phyloP scores from a whole-genome alignment of 1,284 basidiomycete genomes.

The Xanthoconium separans region DNA sequence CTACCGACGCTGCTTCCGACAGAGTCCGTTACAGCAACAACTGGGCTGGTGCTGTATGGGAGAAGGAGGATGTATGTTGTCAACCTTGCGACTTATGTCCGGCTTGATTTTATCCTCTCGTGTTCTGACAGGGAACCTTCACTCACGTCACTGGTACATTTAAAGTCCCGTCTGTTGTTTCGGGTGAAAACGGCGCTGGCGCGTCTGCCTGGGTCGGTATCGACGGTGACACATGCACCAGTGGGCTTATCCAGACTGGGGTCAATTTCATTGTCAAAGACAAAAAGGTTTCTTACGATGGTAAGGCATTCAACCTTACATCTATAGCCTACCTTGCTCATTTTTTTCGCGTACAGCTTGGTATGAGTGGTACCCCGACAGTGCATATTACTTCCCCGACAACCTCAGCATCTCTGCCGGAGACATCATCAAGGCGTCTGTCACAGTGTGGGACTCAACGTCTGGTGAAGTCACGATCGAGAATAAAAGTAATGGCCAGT shows the following conservation, averaged over 20 bases:
- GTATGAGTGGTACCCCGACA: neutral
- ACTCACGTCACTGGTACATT: conserved; percentile 3
- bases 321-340: neutral
- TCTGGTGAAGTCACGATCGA: neutral
- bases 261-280: neutral
- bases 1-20: neutral
- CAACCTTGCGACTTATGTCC: neutral
- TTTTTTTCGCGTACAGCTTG: neutral
- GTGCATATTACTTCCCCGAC: neutral
- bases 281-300: neutral
- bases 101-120: neutral
- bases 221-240: conserved; percentile 5
- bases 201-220: conserved; percentile 11
- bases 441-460: neutral
- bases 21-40: neutral
- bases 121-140: neutral
- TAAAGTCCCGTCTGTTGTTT: neutral
- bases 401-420: neutral
- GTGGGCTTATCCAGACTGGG: neutral
- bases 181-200: neutral
- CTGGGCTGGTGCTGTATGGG: conserved; percentile 1
- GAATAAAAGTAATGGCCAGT: conserved; percentile 1
- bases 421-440: neutral
- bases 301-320: neutral
- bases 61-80: neutral